Conservation (phyloP, 2,329 filamentous ascomycete species). For the Aspergillus persii region DNA sequence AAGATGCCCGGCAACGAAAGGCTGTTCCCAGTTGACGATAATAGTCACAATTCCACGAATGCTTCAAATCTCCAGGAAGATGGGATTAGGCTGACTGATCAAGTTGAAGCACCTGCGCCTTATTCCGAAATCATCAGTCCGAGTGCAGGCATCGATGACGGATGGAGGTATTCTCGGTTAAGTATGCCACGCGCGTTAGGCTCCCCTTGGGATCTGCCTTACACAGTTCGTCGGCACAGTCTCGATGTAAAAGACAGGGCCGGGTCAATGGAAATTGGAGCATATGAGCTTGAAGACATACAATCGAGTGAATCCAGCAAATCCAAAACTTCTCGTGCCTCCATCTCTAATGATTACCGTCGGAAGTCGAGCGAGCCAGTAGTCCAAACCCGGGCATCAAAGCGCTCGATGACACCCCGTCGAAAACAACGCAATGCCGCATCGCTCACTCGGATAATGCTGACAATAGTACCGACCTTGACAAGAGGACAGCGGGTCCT, state of each 20-base stretch:
- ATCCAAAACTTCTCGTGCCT: neutral
- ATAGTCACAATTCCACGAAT: neutral
- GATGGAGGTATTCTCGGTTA: neutral
- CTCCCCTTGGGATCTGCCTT: neutral
- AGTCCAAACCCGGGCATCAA: neutral
- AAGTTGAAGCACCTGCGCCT: neutral
- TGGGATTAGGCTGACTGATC: no score
- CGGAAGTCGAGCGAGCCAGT: neutral
- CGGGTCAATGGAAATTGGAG: neutral
- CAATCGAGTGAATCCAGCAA: neutral
- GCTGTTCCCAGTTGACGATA: slow-evolving; percentile 16
- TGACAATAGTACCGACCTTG: slow-evolving; percentile 69
- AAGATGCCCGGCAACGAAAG: slow-evolving; percentile 28
- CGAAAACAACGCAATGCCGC: slow-evolving; percentile 6
- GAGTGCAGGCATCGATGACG: neutral
- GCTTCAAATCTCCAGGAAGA: neutral
- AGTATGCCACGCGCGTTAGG: neutral
- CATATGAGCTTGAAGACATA: neutral
- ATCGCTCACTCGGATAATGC: slow-evolving; percentile 56
- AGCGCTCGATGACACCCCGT: slow-evolving; percentile 4
- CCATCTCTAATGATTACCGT: neutral
- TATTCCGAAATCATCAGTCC: neutral
- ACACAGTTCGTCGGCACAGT: neutral
- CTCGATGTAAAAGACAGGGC: neutral
- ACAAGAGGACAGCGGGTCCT: slow-evolving; percentile 50